Percentiles rank a stretch among this genome's conserved stretches.
Evolutionary conservation across 345 rosid genomes (phyloP).

Genomic region (Barbarea vulgaris): DNA sequence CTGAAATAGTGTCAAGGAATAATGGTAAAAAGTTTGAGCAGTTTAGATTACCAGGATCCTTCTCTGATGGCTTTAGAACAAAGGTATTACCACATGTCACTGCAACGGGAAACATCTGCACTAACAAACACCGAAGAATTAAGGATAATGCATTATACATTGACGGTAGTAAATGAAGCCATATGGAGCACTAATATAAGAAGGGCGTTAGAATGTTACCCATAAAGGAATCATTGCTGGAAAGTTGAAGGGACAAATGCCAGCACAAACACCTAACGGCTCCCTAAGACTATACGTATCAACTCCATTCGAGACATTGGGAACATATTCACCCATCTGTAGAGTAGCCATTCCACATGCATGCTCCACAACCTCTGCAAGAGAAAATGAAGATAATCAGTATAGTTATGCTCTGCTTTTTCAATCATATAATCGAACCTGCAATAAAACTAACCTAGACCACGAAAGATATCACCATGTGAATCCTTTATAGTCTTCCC

Average conservation of each 20-base stretch:
- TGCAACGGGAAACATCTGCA: constrained; percentile 96
- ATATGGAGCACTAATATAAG: neutral
- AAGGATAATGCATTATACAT: neutral
- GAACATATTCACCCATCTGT: constrained; percentile 95
- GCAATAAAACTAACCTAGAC: constrained; percentile 61
- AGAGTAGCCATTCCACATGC: constrained; percentile 96
- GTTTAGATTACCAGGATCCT: constrained; percentile 75
- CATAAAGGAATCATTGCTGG: constrained; percentile 99
- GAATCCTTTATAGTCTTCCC: constrained; percentile 98
- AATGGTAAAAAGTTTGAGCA: neutral
- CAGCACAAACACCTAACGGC: constrained; percentile 98
- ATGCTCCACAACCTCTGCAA: constrained; percentile 96
- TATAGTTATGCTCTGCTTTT: neutral
- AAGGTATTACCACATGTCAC: constrained; percentile 94
- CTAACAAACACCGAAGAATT: constrained; percentile 16
- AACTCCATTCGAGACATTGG: constrained; percentile 87
- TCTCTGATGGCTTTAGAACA: constrained; percentile 95
- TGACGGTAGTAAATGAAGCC: neutral
- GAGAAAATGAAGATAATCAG: neutral
- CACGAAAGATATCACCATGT: constrained; percentile 97
- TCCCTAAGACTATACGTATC: constrained; percentile 93
- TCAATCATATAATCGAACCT: constrained; percentile 10
- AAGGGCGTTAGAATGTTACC: constrained; percentile 47
- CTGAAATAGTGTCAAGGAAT: neutral
- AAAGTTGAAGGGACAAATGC: constrained; percentile 97